phyloP scores from a whole-genome alignment of 805 yeast species.

The Candida anglica region DNA sequence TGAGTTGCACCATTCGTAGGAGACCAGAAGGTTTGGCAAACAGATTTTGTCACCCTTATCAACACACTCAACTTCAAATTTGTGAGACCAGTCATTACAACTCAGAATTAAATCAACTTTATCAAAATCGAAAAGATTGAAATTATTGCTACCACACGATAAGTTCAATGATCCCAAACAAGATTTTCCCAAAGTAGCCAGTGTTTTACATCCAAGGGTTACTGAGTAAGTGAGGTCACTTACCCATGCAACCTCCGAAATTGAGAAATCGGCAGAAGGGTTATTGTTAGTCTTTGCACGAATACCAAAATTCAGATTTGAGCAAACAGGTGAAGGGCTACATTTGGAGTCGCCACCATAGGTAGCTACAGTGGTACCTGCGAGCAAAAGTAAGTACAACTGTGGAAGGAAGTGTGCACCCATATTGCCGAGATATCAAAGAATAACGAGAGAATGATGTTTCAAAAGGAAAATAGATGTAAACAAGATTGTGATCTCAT shows the following conservation, averaged over 20 bases:
- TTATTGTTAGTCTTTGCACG: no score
- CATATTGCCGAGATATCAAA: no score
- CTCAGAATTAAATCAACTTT: neutral
- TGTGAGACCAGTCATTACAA: neutral
- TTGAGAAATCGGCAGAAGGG: no score
- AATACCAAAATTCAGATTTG: no score
- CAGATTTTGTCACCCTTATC: slow-evolving; percentile 2
- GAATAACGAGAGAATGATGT: no score
- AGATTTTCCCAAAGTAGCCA: neutral
- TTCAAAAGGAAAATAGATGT: no score
- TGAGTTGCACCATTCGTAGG: slow-evolving; percentile 1
- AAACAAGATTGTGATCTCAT: no score
- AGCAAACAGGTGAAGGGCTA: neutral
- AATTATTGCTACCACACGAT: neutral
- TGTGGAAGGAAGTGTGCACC: neutral
- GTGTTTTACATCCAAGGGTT: neutral
- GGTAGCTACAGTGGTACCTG: neutral
- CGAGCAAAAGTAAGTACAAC: slow-evolving; percentile 1
- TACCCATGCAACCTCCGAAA: no score
- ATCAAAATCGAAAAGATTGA: neutral
- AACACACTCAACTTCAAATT: slow-evolving; percentile 1
- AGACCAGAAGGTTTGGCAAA: slow-evolving; percentile 2
- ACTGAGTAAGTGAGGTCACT: neutral
- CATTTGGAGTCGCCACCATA: neutral
- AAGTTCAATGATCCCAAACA: neutral